phyloP scores from a whole-genome alignment of 2,329 filamentous ascomycete genomes.

The Epichloe festucae region DNA sequence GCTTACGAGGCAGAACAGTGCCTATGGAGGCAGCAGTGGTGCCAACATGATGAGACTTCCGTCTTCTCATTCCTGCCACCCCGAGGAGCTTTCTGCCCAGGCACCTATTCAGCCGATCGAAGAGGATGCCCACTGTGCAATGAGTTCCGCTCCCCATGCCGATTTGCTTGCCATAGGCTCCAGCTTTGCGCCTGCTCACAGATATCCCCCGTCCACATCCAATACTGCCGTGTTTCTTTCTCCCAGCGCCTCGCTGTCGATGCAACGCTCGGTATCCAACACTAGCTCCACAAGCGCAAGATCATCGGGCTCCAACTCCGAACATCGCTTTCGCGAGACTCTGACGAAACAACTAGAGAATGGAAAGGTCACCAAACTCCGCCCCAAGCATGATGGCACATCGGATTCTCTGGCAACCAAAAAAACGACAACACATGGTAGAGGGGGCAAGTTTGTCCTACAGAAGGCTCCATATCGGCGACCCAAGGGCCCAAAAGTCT shows the following conservation, averaged over 20 bases:
- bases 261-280: constrained; percentile 37
- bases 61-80: constrained; percentile 23
- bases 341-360: constrained; percentile 32
- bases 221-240: neutral
- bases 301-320: constrained; percentile 31
- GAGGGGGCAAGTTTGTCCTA: constrained; percentile 30
- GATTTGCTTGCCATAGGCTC: constrained; percentile 26
- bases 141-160: constrained; percentile 17
- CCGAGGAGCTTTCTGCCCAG: constrained; percentile 9
- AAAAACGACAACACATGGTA: constrained; percentile 15
- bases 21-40: constrained; percentile 17
- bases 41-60: constrained; percentile 25
- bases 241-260: constrained; percentile 12
- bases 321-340: constrained; percentile 34
- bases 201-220: constrained; percentile 15
- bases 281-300: constrained; percentile 27
- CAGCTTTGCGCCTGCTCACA: constrained; percentile 15
- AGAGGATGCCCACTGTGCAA: constrained; percentile 12
- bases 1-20: constrained; percentile 31
- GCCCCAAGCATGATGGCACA: constrained; percentile 29
- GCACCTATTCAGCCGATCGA: constrained; percentile 11
- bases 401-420: constrained; percentile 5
- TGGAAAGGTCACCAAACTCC: constrained; percentile 24
- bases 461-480: constrained; percentile 38
- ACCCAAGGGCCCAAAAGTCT: constrained; percentile 57